These are phyloP conservation scores for Ballota nigra DNA, from an alignment of 257 asterid genomes.

Conservation along the genomic window DNA sequence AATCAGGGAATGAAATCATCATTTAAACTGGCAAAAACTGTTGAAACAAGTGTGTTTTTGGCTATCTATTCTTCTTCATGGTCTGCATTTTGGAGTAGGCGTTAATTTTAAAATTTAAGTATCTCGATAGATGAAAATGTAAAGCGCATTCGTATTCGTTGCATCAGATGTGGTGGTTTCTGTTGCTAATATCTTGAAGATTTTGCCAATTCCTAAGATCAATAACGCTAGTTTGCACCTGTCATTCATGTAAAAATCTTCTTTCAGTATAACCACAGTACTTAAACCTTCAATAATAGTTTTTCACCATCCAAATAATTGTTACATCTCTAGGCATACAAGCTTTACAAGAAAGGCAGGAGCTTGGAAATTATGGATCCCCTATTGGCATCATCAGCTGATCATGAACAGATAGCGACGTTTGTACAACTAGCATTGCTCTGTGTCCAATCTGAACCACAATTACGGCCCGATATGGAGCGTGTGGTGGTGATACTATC, in stretches of 20 bases:
- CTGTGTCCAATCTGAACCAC: constrained; percentile 76
- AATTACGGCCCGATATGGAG: constrained; percentile 72
- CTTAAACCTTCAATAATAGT: background rate
- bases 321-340: constrained; percentile 56
- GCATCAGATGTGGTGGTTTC: background rate
- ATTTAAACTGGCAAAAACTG: background rate
- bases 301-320: background rate
- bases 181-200: background rate
- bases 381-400: constrained; percentile 47
- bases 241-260: background rate
- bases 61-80: no score
- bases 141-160: background rate
- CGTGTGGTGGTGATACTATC: constrained; percentile 70
- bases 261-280: background rate
- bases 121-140: no score
- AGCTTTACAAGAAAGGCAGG: constrained; percentile 71
- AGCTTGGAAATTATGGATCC: constrained; percentile 70
- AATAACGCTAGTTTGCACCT: background rate
- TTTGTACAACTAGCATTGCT: constrained; percentile 68
- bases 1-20: no score
- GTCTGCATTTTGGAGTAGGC: no score
- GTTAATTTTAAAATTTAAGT: no score
- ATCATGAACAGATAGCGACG: constrained; percentile 45
- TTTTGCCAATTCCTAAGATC: background rate
- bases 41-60: no score